Conservation (phyloP, 768 basidiomycete genomes). For the Termitomyces sp. region DNA sequence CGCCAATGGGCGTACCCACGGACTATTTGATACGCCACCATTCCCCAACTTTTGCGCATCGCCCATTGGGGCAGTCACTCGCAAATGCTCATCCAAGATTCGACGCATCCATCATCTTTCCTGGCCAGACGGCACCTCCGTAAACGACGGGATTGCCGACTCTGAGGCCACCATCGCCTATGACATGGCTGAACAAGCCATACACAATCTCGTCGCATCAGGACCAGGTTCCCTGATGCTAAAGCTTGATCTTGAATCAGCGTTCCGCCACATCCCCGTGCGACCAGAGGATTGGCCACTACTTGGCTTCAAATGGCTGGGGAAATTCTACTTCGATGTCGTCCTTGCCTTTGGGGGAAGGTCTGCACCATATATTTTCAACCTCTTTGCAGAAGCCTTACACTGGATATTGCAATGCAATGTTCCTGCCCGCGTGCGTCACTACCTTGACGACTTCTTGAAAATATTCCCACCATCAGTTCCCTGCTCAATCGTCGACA, state of each 20-base stretch:
- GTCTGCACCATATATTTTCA: conserved; percentile 13
- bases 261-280: conserved; percentile 31
- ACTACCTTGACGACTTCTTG: conserved; percentile 32
- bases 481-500: too few relatives aligned
- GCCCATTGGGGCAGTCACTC: conserved; percentile 18
- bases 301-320: conserved; percentile 25
- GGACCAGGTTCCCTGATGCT: conserved; percentile 23
- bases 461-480: too few relatives aligned
- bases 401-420: conserved; percentile 7
- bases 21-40: too few relatives aligned
- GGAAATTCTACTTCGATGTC: conserved; percentile 20
- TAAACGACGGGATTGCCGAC: conserved; percentile 20
- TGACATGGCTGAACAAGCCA: too few relatives aligned
- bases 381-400: not conserved
- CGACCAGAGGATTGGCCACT: conserved; percentile 22
- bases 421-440: conserved; percentile 22
- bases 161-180: conserved; percentile 22
- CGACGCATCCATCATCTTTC: conserved; percentile 21
- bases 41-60: conserved; percentile 16
- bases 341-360: conserved; percentile 29
- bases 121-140: conserved; percentile 1
- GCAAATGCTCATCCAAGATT: conserved; percentile 18
- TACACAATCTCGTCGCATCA: too few relatives aligned
- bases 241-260: conserved; percentile 29
- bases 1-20: too few relatives aligned